Base-by-base conservation (phyloP, 805 yeast genomes). In the Clavispora phyllophila region DNA sequence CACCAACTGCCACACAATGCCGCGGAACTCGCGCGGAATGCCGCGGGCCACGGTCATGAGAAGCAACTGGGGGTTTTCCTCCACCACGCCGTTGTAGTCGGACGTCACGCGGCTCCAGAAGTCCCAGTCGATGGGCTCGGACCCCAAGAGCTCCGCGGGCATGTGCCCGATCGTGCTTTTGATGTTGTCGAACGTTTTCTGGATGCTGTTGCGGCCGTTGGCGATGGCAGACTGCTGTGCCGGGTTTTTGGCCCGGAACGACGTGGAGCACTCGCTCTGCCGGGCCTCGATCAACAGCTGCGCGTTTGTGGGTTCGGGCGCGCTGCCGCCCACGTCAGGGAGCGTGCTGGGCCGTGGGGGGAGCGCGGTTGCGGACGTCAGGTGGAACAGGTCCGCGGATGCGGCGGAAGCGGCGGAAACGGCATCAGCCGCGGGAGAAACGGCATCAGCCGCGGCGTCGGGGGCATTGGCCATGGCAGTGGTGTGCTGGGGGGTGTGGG, bases 1-100 rank as follows among this genome's bases (percentile, higher is more conserved):
- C 43, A 89, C 82, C 39, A 88, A 70, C 65, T 90, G 97, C 99
- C 99, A 91, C 17, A 91, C 76, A 50, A 90, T 81, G 2, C 96
- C 96, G 49, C 98, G 71, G 39, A 91, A 73, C 49, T 85, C 93
- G 36, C 75, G 67, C 12, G 99, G 98, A 32, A 91, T 82, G 38
- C 98, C 98, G 9, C 68, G 66, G 9, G 56, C 49, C 15, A 93
- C 76, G 35, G 84, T 80, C 29, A 63, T 58, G 36, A 81, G 75
- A 44, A 91, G 70, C 48, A 72, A 72, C 12, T 73, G 73, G 0
- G 90, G 82, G 20, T 79, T 79, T 17, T 73, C 66, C 40, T 75
- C 70, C 2, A 89, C 89, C 8, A 84, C 81, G 0, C 62, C 57
- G n/a, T 81, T 72, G 56, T 88, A 87, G 59, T 89, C 84, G 48